Base-by-base conservation (phyloP, 2,329 filamentous ascomycete species). In the Paracorniculantispora psalliotae region DNA sequence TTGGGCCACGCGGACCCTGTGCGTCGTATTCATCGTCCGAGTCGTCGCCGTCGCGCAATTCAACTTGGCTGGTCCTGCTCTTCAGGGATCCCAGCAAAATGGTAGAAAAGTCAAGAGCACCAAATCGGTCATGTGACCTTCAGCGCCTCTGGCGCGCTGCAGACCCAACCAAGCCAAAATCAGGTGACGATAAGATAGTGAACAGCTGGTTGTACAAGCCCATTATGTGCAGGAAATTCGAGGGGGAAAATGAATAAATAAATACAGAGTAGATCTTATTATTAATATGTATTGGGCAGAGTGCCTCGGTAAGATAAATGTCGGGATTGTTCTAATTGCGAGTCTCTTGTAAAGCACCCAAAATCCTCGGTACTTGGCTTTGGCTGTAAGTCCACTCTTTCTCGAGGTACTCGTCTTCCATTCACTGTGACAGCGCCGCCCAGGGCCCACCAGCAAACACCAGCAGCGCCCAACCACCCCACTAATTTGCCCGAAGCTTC, bases 401-500 rank as follows among this genome's bases (percentile, higher is more conserved):
- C 12, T 12, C 30, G 12, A 33, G 12, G 30, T 33, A 33, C 30
- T 33, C 30, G 30, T 33, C 7, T 12, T 12, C 6, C 6, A 12
- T 33, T 12, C 6, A 12, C n/a, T n/a, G n/a, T n/a, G 30, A 6
- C 30, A 33, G 30, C 30, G 12, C 7, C 30, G 19, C 21, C 44
- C 23, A 49, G 28, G 15, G 19, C 9, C 26, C 41, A 12, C 26
- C 13, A 46, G 57, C 17, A 59, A 19, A 53, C 28, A 52, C 53
- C 17, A n/a, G 35, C 48, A 50, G 46, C 33, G 48, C 43, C 57
- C 37, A 47, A 51, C 21, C 23, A 19, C 26, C 60, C 61, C 63
- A 61, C 61, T 57, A 58, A 49, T 46, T 13, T 30, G 25, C n/a
- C 39, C 19, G 59, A 60, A 55, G 55, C 59, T 65, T 63, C 63